Conservation (phyloP, 306 rosid species). For the Purshia tridentata region DNA sequence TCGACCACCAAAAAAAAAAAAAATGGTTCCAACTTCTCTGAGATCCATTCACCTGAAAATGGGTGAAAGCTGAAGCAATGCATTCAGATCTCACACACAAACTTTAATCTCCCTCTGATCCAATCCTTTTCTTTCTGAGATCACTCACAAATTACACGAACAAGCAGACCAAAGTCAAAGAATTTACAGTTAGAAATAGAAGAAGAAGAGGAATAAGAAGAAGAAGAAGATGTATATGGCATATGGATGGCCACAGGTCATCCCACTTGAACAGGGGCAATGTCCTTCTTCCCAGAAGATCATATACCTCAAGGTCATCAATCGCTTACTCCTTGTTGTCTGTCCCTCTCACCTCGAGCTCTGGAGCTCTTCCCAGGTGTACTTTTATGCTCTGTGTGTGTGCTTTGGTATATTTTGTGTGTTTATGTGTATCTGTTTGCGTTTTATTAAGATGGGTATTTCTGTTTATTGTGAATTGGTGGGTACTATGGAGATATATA, state of each 20-base stretch:
- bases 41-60: slow-evolving; percentile 34
- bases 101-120: slow-evolving; percentile 12
- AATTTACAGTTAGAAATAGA: background rate
- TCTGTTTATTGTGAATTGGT: background rate
- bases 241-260: slow-evolving; percentile 99
- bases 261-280: slow-evolving; percentile 70
- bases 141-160: slow-evolving; percentile 32
- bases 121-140: slow-evolving; percentile 31
- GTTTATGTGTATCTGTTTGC: background rate
- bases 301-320: slow-evolving; percentile 70
- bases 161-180: slow-evolving; percentile 28
- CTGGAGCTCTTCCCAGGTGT: slow-evolving; percentile 91
- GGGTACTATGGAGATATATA: slow-evolving; percentile 3
- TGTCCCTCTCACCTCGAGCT: slow-evolving; percentile 89
- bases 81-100: slow-evolving; percentile 41
- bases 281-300: slow-evolving; percentile 69
- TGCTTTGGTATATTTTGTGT: background rate
- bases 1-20: too few relatives aligned
- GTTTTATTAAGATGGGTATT: slow-evolving; percentile 5
- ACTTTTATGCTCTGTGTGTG: background rate
- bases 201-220: slow-evolving; percentile 12
- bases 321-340: slow-evolving; percentile 68
- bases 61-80: slow-evolving; percentile 24
- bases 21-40: background rate
- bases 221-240: slow-evolving; percentile 80